Conservation (phyloP, 2,329 filamentous ascomycete species). For the Chaetomiaceae sp. region DNA sequence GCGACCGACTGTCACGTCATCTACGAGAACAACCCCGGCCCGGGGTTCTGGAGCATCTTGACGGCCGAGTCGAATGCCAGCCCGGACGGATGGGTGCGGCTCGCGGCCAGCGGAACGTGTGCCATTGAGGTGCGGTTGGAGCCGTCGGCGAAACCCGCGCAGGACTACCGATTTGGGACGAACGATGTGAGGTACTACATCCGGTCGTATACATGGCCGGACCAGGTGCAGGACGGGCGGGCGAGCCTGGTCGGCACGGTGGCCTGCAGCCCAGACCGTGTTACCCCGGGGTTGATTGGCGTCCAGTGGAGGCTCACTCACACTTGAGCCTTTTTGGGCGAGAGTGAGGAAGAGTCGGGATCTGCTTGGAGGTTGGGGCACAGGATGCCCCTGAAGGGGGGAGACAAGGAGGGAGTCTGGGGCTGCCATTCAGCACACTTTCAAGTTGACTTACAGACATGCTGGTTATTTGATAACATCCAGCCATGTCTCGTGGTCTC, state of each 20-base stretch:
- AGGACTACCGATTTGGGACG: conserved; percentile 12
- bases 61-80: background rate
- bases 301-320: conserved; percentile 10
- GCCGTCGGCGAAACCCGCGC: background rate
- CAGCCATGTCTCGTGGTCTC: no score
- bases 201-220: background rate
- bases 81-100: conserved; percentile 3
- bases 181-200: conserved; percentile 14
- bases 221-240: background rate
- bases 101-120: conserved; percentile 10
- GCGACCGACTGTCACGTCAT: conserved; percentile 9
- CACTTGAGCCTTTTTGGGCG: background rate
- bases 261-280: background rate
- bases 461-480: no score
- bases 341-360: background rate
- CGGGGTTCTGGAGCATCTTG: conserved; percentile 13
- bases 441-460: no score
- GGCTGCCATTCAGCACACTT: no score
- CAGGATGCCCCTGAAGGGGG: no score
- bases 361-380: no score
- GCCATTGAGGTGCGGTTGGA: conserved; percentile 11
- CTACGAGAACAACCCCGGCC: background rate
- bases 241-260: background rate
- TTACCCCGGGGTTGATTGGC: background rate
- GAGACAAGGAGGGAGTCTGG: no score